phyloP scores from a whole-genome alignment of 441 rosid genomes.

The Gossypium gossypioides region DNA sequence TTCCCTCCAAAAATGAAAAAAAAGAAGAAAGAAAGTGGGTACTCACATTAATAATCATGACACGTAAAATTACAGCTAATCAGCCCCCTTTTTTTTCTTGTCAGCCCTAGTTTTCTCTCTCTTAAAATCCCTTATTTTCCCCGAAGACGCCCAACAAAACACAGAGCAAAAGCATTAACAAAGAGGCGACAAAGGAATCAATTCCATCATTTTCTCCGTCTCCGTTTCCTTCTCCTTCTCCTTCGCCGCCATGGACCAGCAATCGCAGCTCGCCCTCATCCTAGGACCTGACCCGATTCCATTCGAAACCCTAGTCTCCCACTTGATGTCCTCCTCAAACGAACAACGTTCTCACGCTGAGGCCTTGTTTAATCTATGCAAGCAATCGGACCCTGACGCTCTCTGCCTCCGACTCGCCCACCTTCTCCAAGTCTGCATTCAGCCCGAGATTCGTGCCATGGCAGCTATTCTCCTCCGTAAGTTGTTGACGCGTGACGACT shows the following conservation, averaged over 20 bases:
- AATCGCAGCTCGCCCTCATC: slow-evolving; percentile 65
- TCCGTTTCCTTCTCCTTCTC: not conserved
- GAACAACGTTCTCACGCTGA: slow-evolving; percentile 94
- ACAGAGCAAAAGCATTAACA: not conserved
- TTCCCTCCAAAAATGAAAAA: not conserved
- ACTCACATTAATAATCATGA: not conserved
- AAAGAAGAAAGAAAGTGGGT: not conserved
- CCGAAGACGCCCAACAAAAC: not conserved
- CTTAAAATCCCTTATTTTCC: slow-evolving; percentile 6
- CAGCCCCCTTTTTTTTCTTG: not conserved
- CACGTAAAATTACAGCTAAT: not conserved
- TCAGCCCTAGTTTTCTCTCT: not conserved
- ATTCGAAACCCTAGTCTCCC: slow-evolving; percentile 73
- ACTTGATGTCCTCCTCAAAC: slow-evolving; percentile 88
- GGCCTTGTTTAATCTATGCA: slow-evolving; percentile 74
- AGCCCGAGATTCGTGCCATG: slow-evolving; percentile 80
- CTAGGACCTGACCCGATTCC: slow-evolving; percentile 77
- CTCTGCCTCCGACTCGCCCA: slow-evolving; percentile 78
- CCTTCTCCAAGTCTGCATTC: slow-evolving; percentile 65
- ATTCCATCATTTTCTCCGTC: slow-evolving; percentile 7
- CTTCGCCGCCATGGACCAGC: slow-evolving; percentile 63
- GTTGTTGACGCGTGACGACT: slow-evolving; percentile 78
- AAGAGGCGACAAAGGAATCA: not conserved
- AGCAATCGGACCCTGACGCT: slow-evolving; percentile 74
- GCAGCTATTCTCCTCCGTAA: slow-evolving; percentile 88